Evolutionary conservation across 2,329 filamentous ascomycete species (phyloP).

Genomic region (Xylariaceae sp.): DNA sequence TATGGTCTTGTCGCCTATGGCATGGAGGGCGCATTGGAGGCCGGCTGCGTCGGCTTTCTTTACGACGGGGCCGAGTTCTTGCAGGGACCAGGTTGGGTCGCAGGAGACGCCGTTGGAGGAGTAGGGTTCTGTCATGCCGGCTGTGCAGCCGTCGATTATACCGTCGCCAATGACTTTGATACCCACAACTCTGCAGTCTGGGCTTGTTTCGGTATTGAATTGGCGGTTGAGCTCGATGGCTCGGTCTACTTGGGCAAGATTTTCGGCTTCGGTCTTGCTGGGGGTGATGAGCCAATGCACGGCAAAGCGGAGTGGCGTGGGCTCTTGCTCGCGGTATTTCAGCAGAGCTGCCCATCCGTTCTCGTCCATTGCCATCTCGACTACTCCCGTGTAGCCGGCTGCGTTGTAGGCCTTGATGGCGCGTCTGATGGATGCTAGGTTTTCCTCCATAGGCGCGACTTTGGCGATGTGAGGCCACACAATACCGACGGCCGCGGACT

Average conservation of each 20-base stretch:
- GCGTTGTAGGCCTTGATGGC: slow-evolving; percentile 46
- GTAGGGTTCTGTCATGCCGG: slow-evolving; percentile 55
- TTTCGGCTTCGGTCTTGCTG: slow-evolving; percentile 38
- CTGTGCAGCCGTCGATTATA: slow-evolving; percentile 61
- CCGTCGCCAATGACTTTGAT: slow-evolving; percentile 63
- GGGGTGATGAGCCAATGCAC: slow-evolving; percentile 53
- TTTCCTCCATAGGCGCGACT: slow-evolving; percentile 44
- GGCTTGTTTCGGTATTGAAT: slow-evolving; percentile 41
- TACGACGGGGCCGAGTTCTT: slow-evolving; percentile 50
- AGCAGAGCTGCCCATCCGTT: slow-evolving; percentile 48
- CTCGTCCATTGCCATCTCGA: slow-evolving; percentile 58
- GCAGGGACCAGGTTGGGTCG: slow-evolving; percentile 50
- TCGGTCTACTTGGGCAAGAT: slow-evolving; percentile 45
- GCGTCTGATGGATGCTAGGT: slow-evolving; percentile 40
- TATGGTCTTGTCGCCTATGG: slow-evolving; percentile 58
- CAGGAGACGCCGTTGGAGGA: slow-evolving; percentile 40
- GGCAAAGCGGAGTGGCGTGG: slow-evolving; percentile 44
- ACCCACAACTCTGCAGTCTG: slow-evolving; percentile 48
- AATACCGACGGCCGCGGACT: slow-evolving; percentile 48
- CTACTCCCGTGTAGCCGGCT: slow-evolving; percentile 48
- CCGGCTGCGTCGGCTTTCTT: slow-evolving; percentile 47
- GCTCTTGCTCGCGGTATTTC: slow-evolving; percentile 34
- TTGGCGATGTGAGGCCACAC: slow-evolving; percentile 50
- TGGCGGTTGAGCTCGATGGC: slow-evolving; percentile 43
- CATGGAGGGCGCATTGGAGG: slow-evolving; percentile 59